Base-by-base conservation (phyloP, 1,284 basidiomycete genomes). In the Malassezia equina region DNA sequence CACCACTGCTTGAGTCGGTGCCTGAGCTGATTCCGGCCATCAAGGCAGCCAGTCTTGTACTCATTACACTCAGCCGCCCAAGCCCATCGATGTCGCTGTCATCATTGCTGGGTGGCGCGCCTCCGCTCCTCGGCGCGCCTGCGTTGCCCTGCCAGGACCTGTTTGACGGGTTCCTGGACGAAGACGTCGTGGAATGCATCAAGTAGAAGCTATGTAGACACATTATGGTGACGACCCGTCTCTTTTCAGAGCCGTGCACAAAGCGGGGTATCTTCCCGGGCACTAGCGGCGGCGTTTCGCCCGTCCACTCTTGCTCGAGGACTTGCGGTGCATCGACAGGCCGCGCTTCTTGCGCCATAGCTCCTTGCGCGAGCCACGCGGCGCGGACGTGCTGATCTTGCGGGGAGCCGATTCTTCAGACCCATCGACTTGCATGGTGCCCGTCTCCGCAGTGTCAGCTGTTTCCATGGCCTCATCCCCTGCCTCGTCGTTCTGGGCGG, bases 1-100 rank as follows among this genome's bases (percentile, higher is more conserved):
- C 86, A n/a, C 82, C 85, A 36, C 79, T 94, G 58, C 77, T 96
- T 76, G 63, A 65, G 24, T 55, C 58, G 5, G 70, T 72, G 7
- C 66, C 65, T 4, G 59, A 66, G 33, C 55, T 74, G 28, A 58
- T 74, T 31, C 61, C 65, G 25, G 65, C 64, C 32, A 64, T 74
- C 47, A 71, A 71, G 51, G 66, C 67, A 0, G 65, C 65, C 0
- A 67, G 70, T 1, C 51, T 74, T 40, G 42, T 74, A 39, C 52
- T 72, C 48, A 72, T 73, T 42, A 68, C 69, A 1, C 64, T 68
- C n/a, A 49, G 44, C 42, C 60, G 64, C 34, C 51, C 31, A 17
- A 44, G 33, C 19, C 13, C 25, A 17, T 11, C 28, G 21, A 25
- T 27, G 29, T 15, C 24, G 23, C 12, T 11, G 4, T 17, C 50